phyloP scores from a whole-genome alignment of 2,329 filamentous ascomycete genomes.

The Colletotrichum sp. region DNA sequence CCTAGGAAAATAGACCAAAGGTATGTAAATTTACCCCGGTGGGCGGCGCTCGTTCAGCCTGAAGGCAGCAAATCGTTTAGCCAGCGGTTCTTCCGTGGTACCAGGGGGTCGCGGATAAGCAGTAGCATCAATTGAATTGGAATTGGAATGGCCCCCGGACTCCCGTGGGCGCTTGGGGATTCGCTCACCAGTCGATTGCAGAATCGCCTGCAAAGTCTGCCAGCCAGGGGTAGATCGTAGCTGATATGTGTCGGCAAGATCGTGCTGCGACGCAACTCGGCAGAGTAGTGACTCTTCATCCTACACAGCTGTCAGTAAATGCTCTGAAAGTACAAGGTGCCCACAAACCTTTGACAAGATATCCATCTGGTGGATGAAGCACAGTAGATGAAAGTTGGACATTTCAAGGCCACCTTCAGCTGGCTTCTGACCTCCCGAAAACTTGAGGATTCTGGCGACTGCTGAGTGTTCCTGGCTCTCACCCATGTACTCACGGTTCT shows the following conservation, averaged over 20 bases:
- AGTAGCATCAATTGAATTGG: constrained; percentile 24
- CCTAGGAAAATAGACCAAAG: background rate
- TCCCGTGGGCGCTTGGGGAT: constrained; percentile 74
- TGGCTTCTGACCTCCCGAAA: constrained; percentile 62
- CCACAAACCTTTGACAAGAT: constrained; percentile 81
- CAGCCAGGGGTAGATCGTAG: constrained; percentile 88
- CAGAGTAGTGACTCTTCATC: constrained; percentile 88
- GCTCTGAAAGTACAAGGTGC: background rate
- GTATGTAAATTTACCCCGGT: constrained; percentile 2
- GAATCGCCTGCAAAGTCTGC: constrained; percentile 91
- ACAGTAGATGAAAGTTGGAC: constrained; percentile 95
- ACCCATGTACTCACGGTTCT: constrained; percentile 88
- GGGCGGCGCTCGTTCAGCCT: constrained; percentile 56
- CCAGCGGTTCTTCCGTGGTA: constrained; percentile 57
- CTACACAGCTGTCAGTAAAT: constrained; percentile 50
- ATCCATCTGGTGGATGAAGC: constrained; percentile 80
- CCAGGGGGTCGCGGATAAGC: constrained; percentile 31
- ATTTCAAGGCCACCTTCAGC: constrained; percentile 69
- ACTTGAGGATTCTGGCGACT: constrained; percentile 72
- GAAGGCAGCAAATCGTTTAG: constrained; percentile 72
- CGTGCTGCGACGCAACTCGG: constrained; percentile 81
- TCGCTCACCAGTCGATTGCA: constrained; percentile 97
- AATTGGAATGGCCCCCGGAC: constrained; percentile 38
- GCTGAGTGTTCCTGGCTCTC: constrained; percentile 80
- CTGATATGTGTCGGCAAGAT: constrained; percentile 80